Conservation (phyloP, 2,329 filamentous ascomycete genomes). For the Fusarium incarnatum region DNA sequence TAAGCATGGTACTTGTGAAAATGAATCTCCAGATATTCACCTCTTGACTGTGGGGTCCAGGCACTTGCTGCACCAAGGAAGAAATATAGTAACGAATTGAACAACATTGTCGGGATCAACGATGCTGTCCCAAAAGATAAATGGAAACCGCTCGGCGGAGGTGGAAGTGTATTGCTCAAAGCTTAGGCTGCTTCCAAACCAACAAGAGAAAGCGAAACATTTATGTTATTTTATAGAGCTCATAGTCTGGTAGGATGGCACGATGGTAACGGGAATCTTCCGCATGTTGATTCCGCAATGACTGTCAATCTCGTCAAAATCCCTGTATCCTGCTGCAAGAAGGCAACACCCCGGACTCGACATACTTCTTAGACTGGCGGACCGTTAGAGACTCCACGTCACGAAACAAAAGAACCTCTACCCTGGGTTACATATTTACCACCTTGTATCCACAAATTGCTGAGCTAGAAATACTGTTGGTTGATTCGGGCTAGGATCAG, state of each 20-base stretch:
- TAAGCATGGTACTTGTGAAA: too few relatives aligned
- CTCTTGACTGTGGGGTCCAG: conserved; percentile 26
- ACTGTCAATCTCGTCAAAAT: background rate
- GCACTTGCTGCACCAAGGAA: conserved; percentile 1
- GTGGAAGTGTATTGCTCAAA: too few relatives aligned
- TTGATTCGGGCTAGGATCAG: background rate
- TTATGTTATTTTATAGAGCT: background rate
- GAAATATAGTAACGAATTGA: background rate
- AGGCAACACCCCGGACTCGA: background rate
- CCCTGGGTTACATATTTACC: background rate
- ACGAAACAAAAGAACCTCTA: conserved; percentile 2
- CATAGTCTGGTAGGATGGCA: too few relatives aligned
- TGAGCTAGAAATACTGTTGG: background rate
- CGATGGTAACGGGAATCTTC: background rate
- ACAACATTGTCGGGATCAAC: background rate
- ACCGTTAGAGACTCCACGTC: background rate
- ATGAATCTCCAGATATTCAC: background rate
- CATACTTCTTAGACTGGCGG: background rate
- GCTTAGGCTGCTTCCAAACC: background rate
- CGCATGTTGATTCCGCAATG: background rate
- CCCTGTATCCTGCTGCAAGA: background rate
- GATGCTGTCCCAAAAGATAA: too few relatives aligned
- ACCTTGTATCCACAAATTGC: background rate
- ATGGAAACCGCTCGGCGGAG: background rate
- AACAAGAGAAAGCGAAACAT: background rate